Evolutionary conservation across 176 grass and related monocot species (phyloP), one percentile per base, ranked within the genome.

Genomic region (Triticum turgidum): DNA sequence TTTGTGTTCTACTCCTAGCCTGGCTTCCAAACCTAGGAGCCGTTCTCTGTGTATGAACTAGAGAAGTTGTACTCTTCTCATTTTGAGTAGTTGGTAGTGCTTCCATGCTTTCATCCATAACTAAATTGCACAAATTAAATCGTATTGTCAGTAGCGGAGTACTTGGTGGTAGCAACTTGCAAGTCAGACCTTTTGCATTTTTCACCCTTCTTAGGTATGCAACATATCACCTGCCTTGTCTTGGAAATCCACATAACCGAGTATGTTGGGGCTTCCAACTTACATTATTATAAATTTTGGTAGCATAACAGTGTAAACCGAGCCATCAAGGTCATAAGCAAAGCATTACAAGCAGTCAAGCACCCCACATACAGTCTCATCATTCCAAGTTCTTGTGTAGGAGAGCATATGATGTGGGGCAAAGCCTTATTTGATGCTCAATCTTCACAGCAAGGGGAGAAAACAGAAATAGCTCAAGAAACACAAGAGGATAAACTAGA

Each of bases 11-110:
- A 59, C 67, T 89, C 56, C 13, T 77, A 80, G 27, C 49, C 27
- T 74, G 61, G 18, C 30, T 65, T 77, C 6, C n/a, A 64, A 70
- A 77, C 39, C 39, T 77, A 18, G 1, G 0, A 81, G 33, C 5
- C 25, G 30, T 62, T 58, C 14, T 7, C 44, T 54, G n/a, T 78
- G 76, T 85, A 13, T 64, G 61, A 77, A 65, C 30, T 8, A 85
- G 71, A 84, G 20, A 85, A 51, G 4, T 45, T 79, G 32, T 44
- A 63, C 45, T 82, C 66, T 67, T 87, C 80, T 61, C 45, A 75
- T 73, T 65, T 27, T 77, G 74, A 56, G 47, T 29, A 61, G 42
- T 9, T 17, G 35, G 13, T 29, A 17, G 30, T 25, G 44, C 29
- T 85, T 76, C 30, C 44, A 34, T 84, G 58, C 59, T 65, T 56